Base-by-base conservation (phyloP, 805 yeast genomes). In the Nakazawaea sp. region DNA sequence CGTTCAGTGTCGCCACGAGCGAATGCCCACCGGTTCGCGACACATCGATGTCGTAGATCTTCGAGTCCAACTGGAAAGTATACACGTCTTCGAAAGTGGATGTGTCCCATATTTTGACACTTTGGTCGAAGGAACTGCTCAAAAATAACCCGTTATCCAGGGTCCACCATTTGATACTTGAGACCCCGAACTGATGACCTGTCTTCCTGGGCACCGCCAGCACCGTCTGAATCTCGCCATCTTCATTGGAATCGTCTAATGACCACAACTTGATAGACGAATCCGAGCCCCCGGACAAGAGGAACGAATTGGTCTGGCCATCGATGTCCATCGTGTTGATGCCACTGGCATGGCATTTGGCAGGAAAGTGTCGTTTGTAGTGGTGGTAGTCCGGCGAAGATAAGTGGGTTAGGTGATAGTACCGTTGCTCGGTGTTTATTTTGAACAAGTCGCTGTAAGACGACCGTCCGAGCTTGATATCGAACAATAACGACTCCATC, bases 161-260 rank as follows among this genome's bases (percentile, higher is more conserved):
- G 0, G 92, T 88, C 90, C 96, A 90, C 97, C 97, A 89, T 48
- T 70, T 65, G 1, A 85, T 63, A 12, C 73, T 59, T 0, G 95
- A 82, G 0, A 89, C 66, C 0, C 96, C 95, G 53, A 68, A 86
- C 15, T 61, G 54, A 51, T 89, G 97, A 0, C 68, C 73, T 19
- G 45, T 39, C 45, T 61, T 53, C 29, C 64, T 45, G 23, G 61
- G 55, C 24, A 57, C 30, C 25, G 47, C 32, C 40, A 41, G 38
- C 19, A 48, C 26, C 26, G 57, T 49, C 19, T 45, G 2, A 35
- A 34, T 30, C 33, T 10, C 36, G 35, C 35, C 26, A 18, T 26
- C 44, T 32, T 32, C 26, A 11, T 11, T 18, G 6, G 12, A 3
- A 15, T 11, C 16, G 18, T 5, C 52, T 17, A 77, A 44, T 43